phyloP scores from a whole-genome alignment of 2,329 filamentous ascomycete genomes.

The Claviceps lovelessii region DNA sequence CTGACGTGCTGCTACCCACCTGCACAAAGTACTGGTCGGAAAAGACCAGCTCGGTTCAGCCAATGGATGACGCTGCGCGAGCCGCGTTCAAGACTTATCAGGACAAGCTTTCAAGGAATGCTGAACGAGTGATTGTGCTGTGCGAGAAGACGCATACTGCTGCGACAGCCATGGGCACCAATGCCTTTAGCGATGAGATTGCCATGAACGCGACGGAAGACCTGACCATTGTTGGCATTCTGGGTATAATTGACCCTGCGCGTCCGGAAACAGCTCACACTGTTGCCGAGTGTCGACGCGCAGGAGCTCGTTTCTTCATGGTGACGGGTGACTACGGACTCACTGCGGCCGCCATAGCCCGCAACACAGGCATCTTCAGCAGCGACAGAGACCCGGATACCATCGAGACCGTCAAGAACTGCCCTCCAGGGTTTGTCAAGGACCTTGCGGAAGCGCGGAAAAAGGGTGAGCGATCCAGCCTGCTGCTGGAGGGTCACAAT shows the following conservation, averaged over 20 bases:
- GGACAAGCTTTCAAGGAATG: constrained; percentile 25
- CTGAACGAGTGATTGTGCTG: constrained; percentile 29
- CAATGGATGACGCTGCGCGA: constrained; percentile 20
- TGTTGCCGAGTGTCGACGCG: constrained; percentile 27
- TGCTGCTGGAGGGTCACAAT: constrained; percentile 39
- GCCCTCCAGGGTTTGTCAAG: constrained; percentile 4
- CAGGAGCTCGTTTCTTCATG: constrained; percentile 32
- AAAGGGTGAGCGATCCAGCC: constrained; percentile 10
- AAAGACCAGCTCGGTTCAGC: constrained; percentile 16
- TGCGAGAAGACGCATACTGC: constrained; percentile 23
- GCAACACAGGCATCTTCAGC: constrained; percentile 50
- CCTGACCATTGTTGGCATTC: constrained; percentile 35
- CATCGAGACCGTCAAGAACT: constrained; percentile 12
- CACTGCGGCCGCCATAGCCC: constrained; percentile 51
- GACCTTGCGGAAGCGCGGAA: constrained; percentile 10
- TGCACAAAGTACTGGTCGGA: constrained; percentile 23
- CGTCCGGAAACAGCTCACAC: constrained; percentile 28
- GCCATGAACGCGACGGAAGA: constrained; percentile 23
- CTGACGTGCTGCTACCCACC: constrained; percentile 31
- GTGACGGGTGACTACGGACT: constrained; percentile 35
- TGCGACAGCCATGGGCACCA: constrained; percentile 20
- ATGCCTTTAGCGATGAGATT: constrained; percentile 37
- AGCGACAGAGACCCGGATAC: constrained; percentile 28
- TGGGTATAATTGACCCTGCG: constrained; percentile 35
- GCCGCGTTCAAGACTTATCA: constrained; percentile 22